A percentile compares a stretch with the other conserved stretches of the same genome.
phyloP scores from a whole-genome alignment of 805 yeast genomes.

The Ascoidea asiatica region DNA sequence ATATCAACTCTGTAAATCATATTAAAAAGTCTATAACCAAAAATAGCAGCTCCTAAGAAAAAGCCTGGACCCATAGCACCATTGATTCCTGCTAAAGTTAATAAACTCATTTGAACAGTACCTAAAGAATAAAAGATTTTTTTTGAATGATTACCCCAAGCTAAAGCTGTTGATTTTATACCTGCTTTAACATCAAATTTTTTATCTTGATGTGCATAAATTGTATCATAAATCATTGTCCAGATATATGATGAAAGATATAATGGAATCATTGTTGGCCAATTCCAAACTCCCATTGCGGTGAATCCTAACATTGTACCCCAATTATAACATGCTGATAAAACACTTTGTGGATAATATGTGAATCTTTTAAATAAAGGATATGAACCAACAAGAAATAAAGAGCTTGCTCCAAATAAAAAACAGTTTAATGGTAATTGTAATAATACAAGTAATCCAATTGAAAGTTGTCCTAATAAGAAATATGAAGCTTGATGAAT shows the following conservation, averaged over 20 bases:
- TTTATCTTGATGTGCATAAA: constrained; percentile 97
- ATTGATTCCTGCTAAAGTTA: constrained; percentile 54
- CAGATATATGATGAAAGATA: constrained; percentile 70
- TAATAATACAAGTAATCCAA: constrained; percentile 61
- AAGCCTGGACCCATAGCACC: constrained; percentile 72
- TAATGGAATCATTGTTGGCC: constrained; percentile 65
- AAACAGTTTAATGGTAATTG: constrained; percentile 74
- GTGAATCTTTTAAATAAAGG: constrained; percentile 93
- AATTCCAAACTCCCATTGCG: constrained; percentile 80
- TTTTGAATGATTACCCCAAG: constrained; percentile 79
- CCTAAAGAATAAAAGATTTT: constrained; percentile 52
- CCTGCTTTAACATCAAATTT: constrained; percentile 80
- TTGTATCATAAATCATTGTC: constrained; percentile 94
- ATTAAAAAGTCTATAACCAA: constrained; percentile 50
- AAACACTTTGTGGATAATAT: constrained; percentile 81
- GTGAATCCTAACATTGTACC: constrained; percentile 91
- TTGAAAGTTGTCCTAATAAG: constrained; percentile 57
- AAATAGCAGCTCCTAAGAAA: constrained; percentile 47
- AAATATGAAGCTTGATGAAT: constrained; percentile 57
- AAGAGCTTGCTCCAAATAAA: constrained; percentile 65
- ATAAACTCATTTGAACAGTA: constrained; percentile 50
- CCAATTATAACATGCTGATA: constrained; percentile 85
- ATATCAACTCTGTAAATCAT: constrained; percentile 69
- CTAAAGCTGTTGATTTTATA: constrained; percentile 87
- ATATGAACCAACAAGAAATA: constrained; percentile 71